These are phyloP conservation scores for Candida anglica DNA, from an alignment of 805 yeast genomes.

Conservation along the genomic window DNA sequence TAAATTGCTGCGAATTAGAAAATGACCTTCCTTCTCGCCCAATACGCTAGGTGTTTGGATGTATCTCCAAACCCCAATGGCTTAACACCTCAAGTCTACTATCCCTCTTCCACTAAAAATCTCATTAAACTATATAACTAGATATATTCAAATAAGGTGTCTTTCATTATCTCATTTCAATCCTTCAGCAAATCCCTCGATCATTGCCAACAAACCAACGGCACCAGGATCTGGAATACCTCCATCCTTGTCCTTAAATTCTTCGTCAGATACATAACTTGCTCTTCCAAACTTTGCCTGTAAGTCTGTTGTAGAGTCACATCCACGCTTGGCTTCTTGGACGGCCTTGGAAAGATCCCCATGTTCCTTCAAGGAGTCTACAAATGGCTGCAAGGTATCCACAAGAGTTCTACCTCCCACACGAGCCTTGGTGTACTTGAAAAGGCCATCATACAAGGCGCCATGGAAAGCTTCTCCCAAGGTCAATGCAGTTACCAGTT, in stretches of 20 bases:
- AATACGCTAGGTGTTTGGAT: too few relatives aligned
- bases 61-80: too few relatives aligned
- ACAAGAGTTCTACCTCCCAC: constrained; percentile 85
- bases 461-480: constrained; percentile 47
- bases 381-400: constrained; percentile 87
- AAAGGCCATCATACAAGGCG: constrained; percentile 67
- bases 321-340: constrained; percentile 68
- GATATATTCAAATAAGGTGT: too few relatives aligned
- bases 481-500: constrained; percentile 29
- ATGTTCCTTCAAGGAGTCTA: constrained; percentile 51
- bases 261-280: constrained; percentile 72
- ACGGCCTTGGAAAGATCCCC: constrained; percentile 58
- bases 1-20: too few relatives aligned
- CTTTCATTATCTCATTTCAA: too few relatives aligned
- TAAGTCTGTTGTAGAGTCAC: constrained; percentile 66
- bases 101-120: too few relatives aligned
- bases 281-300: constrained; percentile 93
- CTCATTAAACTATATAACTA: too few relatives aligned
- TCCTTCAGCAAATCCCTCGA: constrained; percentile 37
- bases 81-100: too few relatives aligned
- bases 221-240: constrained; percentile 97
- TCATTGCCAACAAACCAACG: constrained; percentile 67
- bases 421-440: constrained; percentile 85
- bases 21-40: too few relatives aligned
- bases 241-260: constrained; percentile 52